Conservation (phyloP, 352 stramenopile genomes). For the Peronospora belbahrii region DNA sequence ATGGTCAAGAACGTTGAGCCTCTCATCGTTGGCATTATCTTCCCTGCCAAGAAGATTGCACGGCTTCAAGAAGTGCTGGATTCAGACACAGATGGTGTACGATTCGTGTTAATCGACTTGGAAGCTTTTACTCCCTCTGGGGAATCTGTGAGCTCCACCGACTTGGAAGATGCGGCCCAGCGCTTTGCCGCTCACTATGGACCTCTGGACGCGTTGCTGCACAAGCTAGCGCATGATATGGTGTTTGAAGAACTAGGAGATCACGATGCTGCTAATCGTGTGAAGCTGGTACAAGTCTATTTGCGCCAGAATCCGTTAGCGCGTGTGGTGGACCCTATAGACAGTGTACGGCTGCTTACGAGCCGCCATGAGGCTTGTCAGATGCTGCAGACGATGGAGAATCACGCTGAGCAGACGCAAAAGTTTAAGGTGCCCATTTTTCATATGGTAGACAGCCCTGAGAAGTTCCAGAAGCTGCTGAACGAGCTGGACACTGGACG, state of each 20-base stretch:
- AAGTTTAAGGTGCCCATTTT: constrained; percentile 50
- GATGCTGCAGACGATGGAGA: constrained; percentile 32
- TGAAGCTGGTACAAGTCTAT: constrained; percentile 51
- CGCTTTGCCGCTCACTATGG: constrained; percentile 34
- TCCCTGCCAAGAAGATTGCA: constrained; percentile 78
- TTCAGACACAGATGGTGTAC: constrained; percentile 34
- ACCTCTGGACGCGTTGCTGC: constrained; percentile 53
- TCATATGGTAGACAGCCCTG: constrained; percentile 30
- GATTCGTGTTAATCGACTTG: constrained; percentile 73
- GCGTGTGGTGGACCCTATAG: constrained; percentile 56
- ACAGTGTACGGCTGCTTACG: constrained; percentile 63
- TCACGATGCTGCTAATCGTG: constrained; percentile 26
- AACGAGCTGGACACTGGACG: constrained; percentile 29
- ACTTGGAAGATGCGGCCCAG: constrained; percentile 19
- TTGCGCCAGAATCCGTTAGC: constrained; percentile 34
- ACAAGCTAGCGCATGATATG: constrained; percentile 83
- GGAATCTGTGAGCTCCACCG: constrained; percentile 12
- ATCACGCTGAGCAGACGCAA: constrained; percentile 1
- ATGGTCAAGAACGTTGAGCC: constrained; percentile 10
- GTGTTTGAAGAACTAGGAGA: constrained; percentile 61
- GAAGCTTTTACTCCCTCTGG: constrained; percentile 25
- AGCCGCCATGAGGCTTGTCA: constrained; percentile 51
- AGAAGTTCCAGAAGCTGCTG: constrained; percentile 35
- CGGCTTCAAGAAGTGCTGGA: constrained; percentile 60
- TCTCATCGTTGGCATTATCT: constrained; percentile 67